These are phyloP conservation scores for Russula emetica DNA, from an alignment of 768 basidiomycete species.

Conservation along the genomic window DNA sequence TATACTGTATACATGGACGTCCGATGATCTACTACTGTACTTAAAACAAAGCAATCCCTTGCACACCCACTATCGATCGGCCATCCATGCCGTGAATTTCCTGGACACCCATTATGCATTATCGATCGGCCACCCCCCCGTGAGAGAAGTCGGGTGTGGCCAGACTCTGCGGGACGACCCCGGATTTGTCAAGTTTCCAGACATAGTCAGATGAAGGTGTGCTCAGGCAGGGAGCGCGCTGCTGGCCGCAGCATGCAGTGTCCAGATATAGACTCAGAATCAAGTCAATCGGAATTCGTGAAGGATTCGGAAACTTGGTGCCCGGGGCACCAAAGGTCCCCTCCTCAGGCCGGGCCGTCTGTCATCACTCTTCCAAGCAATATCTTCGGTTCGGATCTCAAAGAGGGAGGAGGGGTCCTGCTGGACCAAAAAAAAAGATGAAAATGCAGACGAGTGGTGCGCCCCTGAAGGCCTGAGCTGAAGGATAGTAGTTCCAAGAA, in stretches of 20 bases:
- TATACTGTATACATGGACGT: conserved; percentile 1
- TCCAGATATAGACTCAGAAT: neutral
- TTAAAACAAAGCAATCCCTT: neutral
- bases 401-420: too few species aligned
- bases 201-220: neutral
- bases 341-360: neutral
- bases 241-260: too few species aligned
- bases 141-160: neutral
- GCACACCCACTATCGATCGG: neutral
- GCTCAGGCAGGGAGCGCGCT: too few species aligned
- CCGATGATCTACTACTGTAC: neutral
- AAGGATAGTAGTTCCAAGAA: too few species aligned
- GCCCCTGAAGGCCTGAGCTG: too few species aligned
- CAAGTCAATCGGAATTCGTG: neutral
- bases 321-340: neutral
- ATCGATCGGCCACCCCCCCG: too few species aligned
- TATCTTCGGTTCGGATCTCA: neutral
- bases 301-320: neutral
- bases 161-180: neutral
- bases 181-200: neutral
- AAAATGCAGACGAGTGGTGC: too few species aligned
- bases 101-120: too few species aligned
- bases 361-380: neutral
- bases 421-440: too few species aligned
- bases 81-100: neutral